These are phyloP conservation scores for Lodderomyces beijingensis DNA, from an alignment of 1,139 yeast genomes.

Conservation along the genomic window DNA sequence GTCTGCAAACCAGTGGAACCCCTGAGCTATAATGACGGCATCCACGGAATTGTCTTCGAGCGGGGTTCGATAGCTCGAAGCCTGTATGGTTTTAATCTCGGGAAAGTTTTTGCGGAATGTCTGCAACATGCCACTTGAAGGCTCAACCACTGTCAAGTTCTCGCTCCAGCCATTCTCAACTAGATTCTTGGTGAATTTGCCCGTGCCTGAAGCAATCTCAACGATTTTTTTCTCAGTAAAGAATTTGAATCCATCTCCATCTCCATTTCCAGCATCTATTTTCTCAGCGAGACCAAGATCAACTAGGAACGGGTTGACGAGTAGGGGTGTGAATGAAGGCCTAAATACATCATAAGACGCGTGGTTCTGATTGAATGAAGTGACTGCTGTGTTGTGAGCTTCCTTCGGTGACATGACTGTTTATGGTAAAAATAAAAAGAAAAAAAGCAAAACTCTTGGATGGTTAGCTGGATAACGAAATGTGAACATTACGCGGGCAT, in stretches of 20 bases:
- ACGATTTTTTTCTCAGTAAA: slow-evolving; percentile 30
- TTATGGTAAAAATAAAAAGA: too few species aligned
- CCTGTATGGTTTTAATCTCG: slow-evolving; percentile 25
- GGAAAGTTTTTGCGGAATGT: slow-evolving; percentile 49
- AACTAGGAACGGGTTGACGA: slow-evolving; percentile 44
- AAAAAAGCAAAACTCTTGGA: too few species aligned
- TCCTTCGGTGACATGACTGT: slow-evolving; percentile 5
- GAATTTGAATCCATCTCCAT: slow-evolving; percentile 10
- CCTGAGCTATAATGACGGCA: slow-evolving; percentile 58
- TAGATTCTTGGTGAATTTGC: slow-evolving; percentile 54
- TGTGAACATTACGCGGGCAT: too few species aligned
- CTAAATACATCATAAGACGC: slow-evolving; percentile 49
- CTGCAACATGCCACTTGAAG: slow-evolving; percentile 56
- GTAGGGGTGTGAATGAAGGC: slow-evolving; percentile 48
- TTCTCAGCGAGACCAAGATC: slow-evolving; percentile 27
- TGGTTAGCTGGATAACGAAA: too few species aligned
- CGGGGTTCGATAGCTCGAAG: slow-evolving; percentile 50
- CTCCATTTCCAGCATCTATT: not conserved
- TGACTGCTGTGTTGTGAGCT: slow-evolving; percentile 30
- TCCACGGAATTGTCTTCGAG: slow-evolving; percentile 43
- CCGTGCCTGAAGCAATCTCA: slow-evolving; percentile 65
- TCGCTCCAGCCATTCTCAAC: slow-evolving; percentile 36
- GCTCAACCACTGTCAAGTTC: slow-evolving; percentile 48
- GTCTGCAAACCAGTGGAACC: slow-evolving; percentile 67
- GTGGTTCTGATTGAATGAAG: slow-evolving; percentile 54